These are phyloP conservation scores for Raffaelea deltoideospora DNA, from an alignment of 2,329 filamentous ascomycete species.

Conservation along the genomic window DNA sequence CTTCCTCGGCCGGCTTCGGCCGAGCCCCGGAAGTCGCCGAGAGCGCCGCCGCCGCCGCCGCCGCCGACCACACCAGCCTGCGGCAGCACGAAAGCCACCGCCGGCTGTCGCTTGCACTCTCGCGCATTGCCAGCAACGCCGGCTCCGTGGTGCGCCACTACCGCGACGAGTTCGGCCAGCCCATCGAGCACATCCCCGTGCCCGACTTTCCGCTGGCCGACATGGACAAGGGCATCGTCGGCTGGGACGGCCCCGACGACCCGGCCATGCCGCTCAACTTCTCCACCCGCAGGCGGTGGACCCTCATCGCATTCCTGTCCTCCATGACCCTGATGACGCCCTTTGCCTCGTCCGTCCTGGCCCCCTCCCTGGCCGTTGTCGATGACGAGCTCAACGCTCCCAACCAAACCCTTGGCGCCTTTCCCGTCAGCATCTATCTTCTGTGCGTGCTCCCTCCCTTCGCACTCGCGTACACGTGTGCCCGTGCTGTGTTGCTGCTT, in stretches of 20 bases:
- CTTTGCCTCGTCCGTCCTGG: slow-evolving; percentile 46
- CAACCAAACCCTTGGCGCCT: slow-evolving; percentile 27
- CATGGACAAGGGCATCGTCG: slow-evolving; percentile 37
- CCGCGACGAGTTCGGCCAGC: background rate
- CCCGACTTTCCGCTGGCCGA: slow-evolving; percentile 37
- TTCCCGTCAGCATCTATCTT: slow-evolving; percentile 47
- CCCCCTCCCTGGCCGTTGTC: slow-evolving; percentile 29
- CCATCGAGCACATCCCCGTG: background rate
- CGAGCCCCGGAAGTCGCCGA: background rate
- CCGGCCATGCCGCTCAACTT: slow-evolving; percentile 46
- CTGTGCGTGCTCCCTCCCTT: slow-evolving; percentile 21
- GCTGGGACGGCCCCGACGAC: slow-evolving; percentile 44
- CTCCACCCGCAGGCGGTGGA: slow-evolving; percentile 38
- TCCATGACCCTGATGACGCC: slow-evolving; percentile 51
- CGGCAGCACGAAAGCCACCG: background rate
- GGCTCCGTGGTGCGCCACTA: slow-evolving; percentile 2
- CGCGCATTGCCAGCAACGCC: slow-evolving; percentile 8
- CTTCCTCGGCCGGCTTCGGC: too few species aligned
- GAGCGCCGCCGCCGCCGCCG: background rate
- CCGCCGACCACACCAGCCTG: background rate
- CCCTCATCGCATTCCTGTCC: slow-evolving; percentile 37
- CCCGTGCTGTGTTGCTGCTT: too few species aligned
- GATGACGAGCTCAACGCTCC: slow-evolving; percentile 28
- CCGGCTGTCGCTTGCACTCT: slow-evolving; percentile 3
- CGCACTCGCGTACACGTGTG: background rate